These are phyloP conservation scores for Pichiaceae sp. DNA, from an alignment of 1,139 yeast genomes.

Conservation along the genomic window DNA sequence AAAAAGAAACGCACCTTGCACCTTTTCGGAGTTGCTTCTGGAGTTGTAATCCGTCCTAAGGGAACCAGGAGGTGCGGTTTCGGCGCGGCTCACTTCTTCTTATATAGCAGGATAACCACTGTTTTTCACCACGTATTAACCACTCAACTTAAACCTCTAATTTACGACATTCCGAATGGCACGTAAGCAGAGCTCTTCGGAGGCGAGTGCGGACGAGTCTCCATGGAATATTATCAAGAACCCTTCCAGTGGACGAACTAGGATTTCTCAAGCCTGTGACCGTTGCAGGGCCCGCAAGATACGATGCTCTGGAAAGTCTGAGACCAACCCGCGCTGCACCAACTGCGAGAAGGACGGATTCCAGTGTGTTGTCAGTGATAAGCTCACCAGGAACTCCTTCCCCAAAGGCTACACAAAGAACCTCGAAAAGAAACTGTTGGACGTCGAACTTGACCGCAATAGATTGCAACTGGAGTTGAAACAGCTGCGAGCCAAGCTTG, in stretches of 20 bases:
- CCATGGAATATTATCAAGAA: slow-evolving; percentile 25
- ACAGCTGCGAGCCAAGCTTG: slow-evolving; percentile 11
- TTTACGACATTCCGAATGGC: too few relatives aligned
- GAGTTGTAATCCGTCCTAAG: too few relatives aligned
- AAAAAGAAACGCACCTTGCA: too few relatives aligned
- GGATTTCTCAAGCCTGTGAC: slow-evolving; percentile 76
- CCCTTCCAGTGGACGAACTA: slow-evolving; percentile 25
- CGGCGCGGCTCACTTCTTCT: too few relatives aligned
- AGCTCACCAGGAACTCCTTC: slow-evolving; percentile 61
- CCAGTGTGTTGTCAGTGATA: slow-evolving; percentile 65
- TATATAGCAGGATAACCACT: too few relatives aligned
- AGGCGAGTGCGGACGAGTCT: slow-evolving; percentile 1
- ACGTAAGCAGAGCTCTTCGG: too few relatives aligned
- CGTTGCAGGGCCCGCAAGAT: slow-evolving; percentile 70
- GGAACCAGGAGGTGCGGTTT: too few relatives aligned
- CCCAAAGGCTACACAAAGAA: slow-evolving; percentile 74
- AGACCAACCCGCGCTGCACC: slow-evolving; percentile 43
- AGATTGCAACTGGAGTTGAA: slow-evolving; percentile 26
- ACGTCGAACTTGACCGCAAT: slow-evolving; percentile 49
- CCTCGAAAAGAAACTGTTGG: slow-evolving; percentile 52
- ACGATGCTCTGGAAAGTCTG: slow-evolving; percentile 61
- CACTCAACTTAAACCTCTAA: too few relatives aligned
- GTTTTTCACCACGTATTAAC: too few relatives aligned
- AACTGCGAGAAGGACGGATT: slow-evolving; percentile 58
- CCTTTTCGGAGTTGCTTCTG: too few relatives aligned